Evolutionary conservation across 164 flowering plant species (phyloP), one percentile per base, ranked within the genome.

Genomic region (Kalanchoe fedtschenkoi): DNA sequence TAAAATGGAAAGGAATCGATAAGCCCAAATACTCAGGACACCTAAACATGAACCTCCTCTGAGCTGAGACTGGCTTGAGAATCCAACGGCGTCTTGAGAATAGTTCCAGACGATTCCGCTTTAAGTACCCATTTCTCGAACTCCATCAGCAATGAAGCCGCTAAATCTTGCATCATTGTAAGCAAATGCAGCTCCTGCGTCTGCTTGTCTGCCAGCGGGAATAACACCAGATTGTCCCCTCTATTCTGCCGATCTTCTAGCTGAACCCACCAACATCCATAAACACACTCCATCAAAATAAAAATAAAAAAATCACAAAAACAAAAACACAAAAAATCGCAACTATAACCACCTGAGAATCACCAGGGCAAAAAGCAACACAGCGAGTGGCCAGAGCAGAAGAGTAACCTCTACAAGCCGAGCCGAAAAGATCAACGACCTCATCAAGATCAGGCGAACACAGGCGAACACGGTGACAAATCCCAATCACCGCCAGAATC

Each of bases 51-150:
- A 80, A 95, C 99, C 99, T 95, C 99, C 96, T 95, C 99, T 77
- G 99, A 95, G 84, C 81, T 83, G 70, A 95, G 95, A 86, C 87
- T 95, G 66, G 99, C 84, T 85, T 95, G 99, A 73, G 99, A 95
- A 81, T 95, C 99, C 66, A 95, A 72, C 42, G 99, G 99, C 37
- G 99, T 95, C 84, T 91, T 95, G 68, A 95, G 70, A 78, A 89
- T 85, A 39, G 97, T 87, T 70, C 99, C 99, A 59, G 89, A 75
- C 51, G 99, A 91, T 71, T 95, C 97, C n/a, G 95, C 97, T 65
- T 83, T 80, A 66, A 95, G 93, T 68, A 91, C 99, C 89, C 90
- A 90, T 69, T 95, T 91, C 71, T 95, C 99, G 70, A 95, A 95
- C 69, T 88, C 88, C 99, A 95, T 95, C 76, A 91, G 69, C 77